Evolutionary conservation across 2,329 filamentous ascomycete genomes (phyloP).

Genomic region (Diaporthe sp.): DNA sequence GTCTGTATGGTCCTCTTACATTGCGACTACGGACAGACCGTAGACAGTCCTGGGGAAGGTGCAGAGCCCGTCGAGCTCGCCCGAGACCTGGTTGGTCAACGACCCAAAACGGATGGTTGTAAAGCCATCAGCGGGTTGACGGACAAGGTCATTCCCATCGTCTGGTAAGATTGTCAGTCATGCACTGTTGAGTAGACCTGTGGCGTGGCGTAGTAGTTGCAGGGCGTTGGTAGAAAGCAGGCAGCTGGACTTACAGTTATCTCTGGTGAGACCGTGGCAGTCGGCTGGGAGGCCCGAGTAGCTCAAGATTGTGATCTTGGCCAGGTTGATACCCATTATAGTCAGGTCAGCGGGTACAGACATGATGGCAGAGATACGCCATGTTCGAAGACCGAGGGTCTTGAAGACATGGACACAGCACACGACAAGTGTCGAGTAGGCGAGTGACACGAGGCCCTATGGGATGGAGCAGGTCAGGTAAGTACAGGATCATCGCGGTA

Average conservation of each 20-base stretch:
- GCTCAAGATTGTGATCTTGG: conserved; percentile 42
- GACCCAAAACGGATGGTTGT: conserved; percentile 38
- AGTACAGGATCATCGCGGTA: not conserved
- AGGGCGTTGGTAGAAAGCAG: not conserved
- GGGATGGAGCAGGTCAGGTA: not conserved
- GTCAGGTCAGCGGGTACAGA: conserved; percentile 44
- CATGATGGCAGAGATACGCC: conserved; percentile 39
- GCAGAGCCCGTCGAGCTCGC: conserved; percentile 40
- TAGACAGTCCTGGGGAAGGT: conserved; percentile 40
- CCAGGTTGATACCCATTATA: conserved; percentile 42
- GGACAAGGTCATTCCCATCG: conserved; percentile 35
- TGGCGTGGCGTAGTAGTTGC: not conserved
- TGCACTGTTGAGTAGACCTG: not conserved
- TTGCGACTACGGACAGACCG: conserved; percentile 38
- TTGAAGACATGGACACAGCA: conserved; percentile 41
- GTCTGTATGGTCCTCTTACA: conserved; percentile 36
- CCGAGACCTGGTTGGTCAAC: conserved; percentile 16
- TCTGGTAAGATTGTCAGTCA: conserved; percentile 22
- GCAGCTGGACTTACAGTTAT: conserved; percentile 34
- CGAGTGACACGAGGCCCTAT: conserved; percentile 40
- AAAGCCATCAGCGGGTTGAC: conserved; percentile 35
- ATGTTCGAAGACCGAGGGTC: conserved; percentile 36
- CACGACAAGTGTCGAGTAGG: conserved; percentile 42
- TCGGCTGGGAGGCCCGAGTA: conserved; percentile 38
- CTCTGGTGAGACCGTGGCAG: conserved; percentile 39